Evolutionary conservation across 2,329 filamentous ascomycete genomes (phyloP).

Genomic region (Fusarium phyllophilum): DNA sequence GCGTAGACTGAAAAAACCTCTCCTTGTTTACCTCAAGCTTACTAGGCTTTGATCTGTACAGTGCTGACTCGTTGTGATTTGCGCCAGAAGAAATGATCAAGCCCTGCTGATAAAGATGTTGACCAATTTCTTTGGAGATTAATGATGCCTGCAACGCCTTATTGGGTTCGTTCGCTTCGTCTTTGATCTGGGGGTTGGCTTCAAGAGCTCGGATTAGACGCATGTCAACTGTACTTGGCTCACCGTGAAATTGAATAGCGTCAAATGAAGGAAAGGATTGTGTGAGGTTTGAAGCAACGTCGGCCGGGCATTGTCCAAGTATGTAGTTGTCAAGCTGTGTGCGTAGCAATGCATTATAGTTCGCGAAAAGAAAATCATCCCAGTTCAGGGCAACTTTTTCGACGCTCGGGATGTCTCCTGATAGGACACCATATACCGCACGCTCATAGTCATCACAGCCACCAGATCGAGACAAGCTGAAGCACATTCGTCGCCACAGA

Average conservation of each 20-base stretch:
- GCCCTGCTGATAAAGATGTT: slow-evolving; percentile 69
- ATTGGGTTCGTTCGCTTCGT: slow-evolving; percentile 71
- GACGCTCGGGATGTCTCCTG: slow-evolving; percentile 82
- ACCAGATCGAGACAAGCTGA: slow-evolving; percentile 73
- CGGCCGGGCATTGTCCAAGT: slow-evolving; percentile 63
- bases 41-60: slow-evolving; percentile 37
- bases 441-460: slow-evolving; percentile 81
- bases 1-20: slow-evolving; percentile 64
- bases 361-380: slow-evolving; percentile 88
- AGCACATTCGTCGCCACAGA: slow-evolving; percentile 85
- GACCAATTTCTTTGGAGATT: slow-evolving; percentile 70
- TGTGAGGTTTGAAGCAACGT: slow-evolving; percentile 62
- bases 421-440: slow-evolving; percentile 90
- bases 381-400: slow-evolving; percentile 80
- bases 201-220: slow-evolving; percentile 71
- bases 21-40: slow-evolving; percentile 52
- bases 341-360: slow-evolving; percentile 87
- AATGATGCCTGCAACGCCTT: slow-evolving; percentile 82
- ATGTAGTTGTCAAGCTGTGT: slow-evolving; percentile 82
- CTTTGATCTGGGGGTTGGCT: slow-evolving; percentile 62
- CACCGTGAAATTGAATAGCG: slow-evolving; percentile 70
- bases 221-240: slow-evolving; percentile 61
- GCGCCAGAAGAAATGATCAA: slow-evolving; percentile 48
- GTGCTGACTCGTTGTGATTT: slow-evolving; percentile 40
- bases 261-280: slow-evolving; percentile 73